Conservation (phyloP, 805 yeast genomes). For the Yamadazyma takamatsuzukensis region DNA sequence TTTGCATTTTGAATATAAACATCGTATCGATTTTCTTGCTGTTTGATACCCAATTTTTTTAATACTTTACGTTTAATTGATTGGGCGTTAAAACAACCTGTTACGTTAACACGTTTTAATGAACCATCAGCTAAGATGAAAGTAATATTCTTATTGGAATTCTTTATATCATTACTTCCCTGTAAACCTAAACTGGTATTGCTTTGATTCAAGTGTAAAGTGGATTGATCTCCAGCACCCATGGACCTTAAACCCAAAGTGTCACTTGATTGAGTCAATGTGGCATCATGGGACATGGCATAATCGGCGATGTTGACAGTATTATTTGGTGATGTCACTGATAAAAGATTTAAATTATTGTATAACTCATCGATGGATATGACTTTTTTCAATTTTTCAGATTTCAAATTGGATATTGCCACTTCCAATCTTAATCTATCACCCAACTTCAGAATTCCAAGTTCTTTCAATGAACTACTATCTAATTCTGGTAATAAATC, state of each 20-base stretch:
- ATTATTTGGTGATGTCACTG: constrained; percentile 6
- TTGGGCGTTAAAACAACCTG: constrained; percentile 77
- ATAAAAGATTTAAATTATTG: constrained; percentile 10
- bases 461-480: constrained; percentile 57
- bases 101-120: constrained; percentile 61
- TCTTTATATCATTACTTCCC: constrained; percentile 11
- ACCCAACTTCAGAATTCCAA: constrained; percentile 77
- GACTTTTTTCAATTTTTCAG: constrained; percentile 21
- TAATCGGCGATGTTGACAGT: constrained; percentile 7
- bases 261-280: constrained; percentile 10
- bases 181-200: constrained; percentile 3
- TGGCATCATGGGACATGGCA: constrained; percentile 9
- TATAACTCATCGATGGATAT: constrained; percentile 26
- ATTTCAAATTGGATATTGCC: constrained; percentile 48
- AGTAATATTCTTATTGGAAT: constrained; percentile 43
- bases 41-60: constrained; percentile 49
- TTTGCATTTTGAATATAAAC: constrained; percentile 52
- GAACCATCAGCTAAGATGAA: constrained; percentile 76
- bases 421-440: constrained; percentile 71
- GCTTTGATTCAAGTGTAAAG: constrained; percentile 6
- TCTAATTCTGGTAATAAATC: constrained; percentile 62
- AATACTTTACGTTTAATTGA: constrained; percentile 70
- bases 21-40: constrained; percentile 50
- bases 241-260: constrained; percentile 1
- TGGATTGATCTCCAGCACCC: constrained; percentile 1